Base-by-base conservation (phyloP, 208 protist species). In the Trypanosoma avium region DNA sequence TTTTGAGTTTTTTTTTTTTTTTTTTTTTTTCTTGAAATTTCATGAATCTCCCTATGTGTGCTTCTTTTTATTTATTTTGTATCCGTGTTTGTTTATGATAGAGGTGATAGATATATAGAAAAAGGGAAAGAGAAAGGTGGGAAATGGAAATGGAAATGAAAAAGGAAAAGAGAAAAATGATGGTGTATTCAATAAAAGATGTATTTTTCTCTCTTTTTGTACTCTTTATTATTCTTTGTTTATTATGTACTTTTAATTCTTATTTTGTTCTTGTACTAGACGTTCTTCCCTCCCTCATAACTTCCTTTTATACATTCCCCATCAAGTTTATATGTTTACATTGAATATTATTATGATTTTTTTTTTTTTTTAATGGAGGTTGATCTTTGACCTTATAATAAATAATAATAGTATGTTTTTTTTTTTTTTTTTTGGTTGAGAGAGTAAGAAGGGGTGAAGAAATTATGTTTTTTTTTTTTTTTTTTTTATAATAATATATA, bases 191-290 rank as follows among this genome's bases (percentile, higher is more conserved):
- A 57, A 27, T 40, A 21, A 42, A 4, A 57, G 3, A 21, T 4
- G 19, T 7, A 32, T 42, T 4, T 8, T 61, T 26, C 19, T 45
- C 5, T 36, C 48, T 65, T 36, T 42, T 10, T 49, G 22, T 59
- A n/a, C n/a, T n/a, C n/a, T n/a, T n/a, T n/a, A n/a, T n/a, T n/a
- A n/a, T n/a, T n/a, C n/a, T n/a, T n/a, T n/a, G n/a, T n/a, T n/a
- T n/a, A n/a, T n/a, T n/a, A 64, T 70, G 68, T 53, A 62, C 60
- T 49, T 48, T 46, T 58, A 32, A 76, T 24, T 64, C 7, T 53
- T 58, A 45, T 29, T 21, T 22, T 47, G 0, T 66, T 63, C 27
- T 59, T n/a, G n/a, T n/a, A n/a, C n/a, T n/a, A n/a, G n/a, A n/a
- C n/a, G n/a, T n/a, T n/a, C n/a, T n/a, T n/a, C n/a, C n/a, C n/a